Base-by-base conservation (phyloP, 2,329 filamentous ascomycete genomes). In the Neopestalotiopsis rosae region DNA sequence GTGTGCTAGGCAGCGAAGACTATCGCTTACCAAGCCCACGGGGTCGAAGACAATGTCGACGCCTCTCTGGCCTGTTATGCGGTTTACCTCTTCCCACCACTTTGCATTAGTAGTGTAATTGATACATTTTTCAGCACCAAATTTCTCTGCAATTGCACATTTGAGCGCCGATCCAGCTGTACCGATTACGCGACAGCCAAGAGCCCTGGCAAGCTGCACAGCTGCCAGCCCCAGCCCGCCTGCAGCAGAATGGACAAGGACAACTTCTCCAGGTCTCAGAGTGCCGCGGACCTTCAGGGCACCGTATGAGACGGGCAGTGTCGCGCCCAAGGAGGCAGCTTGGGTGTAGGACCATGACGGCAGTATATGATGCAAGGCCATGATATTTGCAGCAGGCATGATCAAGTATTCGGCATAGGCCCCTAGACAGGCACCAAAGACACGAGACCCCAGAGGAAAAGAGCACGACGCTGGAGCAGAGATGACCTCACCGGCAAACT, bases 31-130 rank as follows among this genome's bases (percentile, higher is more conserved):
- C 30, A 87, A 80, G 0, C 88, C 88, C 12, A 90, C 87, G 7
- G 84, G 83, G 77, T 91, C 88, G 72, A 87, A 87, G 13, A 90
- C 85, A 0, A 89, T 81, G 77, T 90, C 84, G 1, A 87, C 88
- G 0, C 88, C 88, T 38, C 80, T 78, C 0, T 83, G 83, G 1
- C 76, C 71, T 0, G 87, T 89, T 24, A 84, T 70, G 2, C 78
- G 75, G n/a, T 83, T 77, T 2, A 90, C 84, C 14, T 79, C 73
- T n/a, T 84, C 78, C 73, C 84, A 85, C 89, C 88, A 91, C 0
- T 79, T 76, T 13, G 66, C 52, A 4, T 78, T 69, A 4, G 75
- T 72, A 5, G 70, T 69, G 71, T 86, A 83, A 72, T 85, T 75
- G 38, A 89, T 77, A 65, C 79, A 81, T 3, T 74, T 71, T 67